These are phyloP conservation scores for Pichia sp. DNA, from an alignment of 1,139 yeast species.

Conservation along the genomic window DNA sequence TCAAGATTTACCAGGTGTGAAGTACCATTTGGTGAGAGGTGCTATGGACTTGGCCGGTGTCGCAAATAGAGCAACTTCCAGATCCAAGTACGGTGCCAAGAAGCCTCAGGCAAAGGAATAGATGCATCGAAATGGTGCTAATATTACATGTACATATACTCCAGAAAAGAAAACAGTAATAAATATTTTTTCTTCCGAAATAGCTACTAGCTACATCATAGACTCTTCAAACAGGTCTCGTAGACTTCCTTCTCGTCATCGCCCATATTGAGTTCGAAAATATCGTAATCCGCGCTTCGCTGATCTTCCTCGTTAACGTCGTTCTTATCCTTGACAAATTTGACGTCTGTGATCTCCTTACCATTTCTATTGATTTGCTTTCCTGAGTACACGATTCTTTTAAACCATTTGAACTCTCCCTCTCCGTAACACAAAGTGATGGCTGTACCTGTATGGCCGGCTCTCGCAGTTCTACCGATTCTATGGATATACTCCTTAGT, in stretches of 20 bases:
- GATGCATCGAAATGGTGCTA: constrained; percentile 3
- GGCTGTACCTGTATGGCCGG: constrained; percentile 70
- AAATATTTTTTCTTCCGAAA: neutral
- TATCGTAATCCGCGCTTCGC: constrained; percentile 8
- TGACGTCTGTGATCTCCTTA: constrained; percentile 22
- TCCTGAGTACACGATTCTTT: constrained; percentile 37
- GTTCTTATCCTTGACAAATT: constrained; percentile 21
- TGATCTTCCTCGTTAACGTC: constrained; percentile 13
- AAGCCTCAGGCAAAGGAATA: constrained; percentile 53
- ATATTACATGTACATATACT: neutral
- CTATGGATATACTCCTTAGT: constrained; percentile 91
- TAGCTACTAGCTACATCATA: constrained; percentile 15
- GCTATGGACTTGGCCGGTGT: constrained; percentile 93
- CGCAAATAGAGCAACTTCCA: constrained; percentile 81
- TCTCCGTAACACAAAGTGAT: constrained; percentile 63
- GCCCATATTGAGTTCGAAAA: constrained; percentile 20
- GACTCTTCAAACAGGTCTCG: constrained; percentile 34
- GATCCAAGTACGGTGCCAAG: constrained; percentile 93
- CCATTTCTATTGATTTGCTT: constrained; percentile 32
- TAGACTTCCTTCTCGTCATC: constrained; percentile 32
- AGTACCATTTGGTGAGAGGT: constrained; percentile 91
- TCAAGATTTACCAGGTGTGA: constrained; percentile 98
- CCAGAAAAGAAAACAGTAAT: neutral
- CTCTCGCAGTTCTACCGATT: constrained; percentile 96
- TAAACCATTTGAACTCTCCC: constrained; percentile 68